phyloP scores from a whole-genome alignment of 495 filamentous ascomycete species.

The Cudoniella acicularis region DNA sequence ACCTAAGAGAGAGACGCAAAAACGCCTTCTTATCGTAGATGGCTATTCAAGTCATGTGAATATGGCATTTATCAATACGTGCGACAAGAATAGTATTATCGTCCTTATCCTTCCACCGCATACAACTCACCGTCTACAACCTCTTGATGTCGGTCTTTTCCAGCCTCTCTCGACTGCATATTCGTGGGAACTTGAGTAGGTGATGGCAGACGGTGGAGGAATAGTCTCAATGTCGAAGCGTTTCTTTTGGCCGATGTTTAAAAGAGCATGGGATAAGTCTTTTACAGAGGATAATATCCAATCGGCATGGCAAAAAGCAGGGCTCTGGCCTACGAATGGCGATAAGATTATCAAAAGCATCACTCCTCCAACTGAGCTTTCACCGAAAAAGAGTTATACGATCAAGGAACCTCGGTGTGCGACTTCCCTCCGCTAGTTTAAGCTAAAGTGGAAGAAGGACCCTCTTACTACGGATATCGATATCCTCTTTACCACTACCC shows the following conservation, averaged over 20 bases:
- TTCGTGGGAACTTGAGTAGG: neutral
- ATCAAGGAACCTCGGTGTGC: too few species aligned
- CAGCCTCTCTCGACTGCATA: constrained; percentile 6
- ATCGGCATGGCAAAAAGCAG: too few species aligned
- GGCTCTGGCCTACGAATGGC: too few species aligned
- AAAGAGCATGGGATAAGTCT: neutral
- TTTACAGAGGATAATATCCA: constrained; percentile 4
- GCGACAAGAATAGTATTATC: constrained; percentile 9
- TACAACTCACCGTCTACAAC: constrained; percentile 11
- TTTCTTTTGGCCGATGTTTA: neutral
- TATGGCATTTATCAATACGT: constrained; percentile 13
- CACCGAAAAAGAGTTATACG: too few species aligned
- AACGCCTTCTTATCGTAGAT: constrained; percentile 12
- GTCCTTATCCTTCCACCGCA: constrained; percentile 11
- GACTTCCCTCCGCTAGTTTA: too few species aligned
- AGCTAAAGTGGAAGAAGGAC: too few species aligned
- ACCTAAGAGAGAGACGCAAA: neutral
- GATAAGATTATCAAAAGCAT: too few species aligned
- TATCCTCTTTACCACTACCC: neutral
- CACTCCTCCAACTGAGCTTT: too few species aligned
- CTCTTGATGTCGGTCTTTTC: constrained; percentile 16
- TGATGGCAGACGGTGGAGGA: neutral
- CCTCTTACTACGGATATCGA: too few species aligned
- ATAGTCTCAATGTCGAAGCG: neutral
- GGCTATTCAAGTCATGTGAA: constrained; percentile 13